Percentiles rank a stretch among this genome's conserved stretches.
Evolutionary conservation across 2,329 filamentous ascomycete species (phyloP).

Genomic region (Sphaerostilbella broomeana): DNA sequence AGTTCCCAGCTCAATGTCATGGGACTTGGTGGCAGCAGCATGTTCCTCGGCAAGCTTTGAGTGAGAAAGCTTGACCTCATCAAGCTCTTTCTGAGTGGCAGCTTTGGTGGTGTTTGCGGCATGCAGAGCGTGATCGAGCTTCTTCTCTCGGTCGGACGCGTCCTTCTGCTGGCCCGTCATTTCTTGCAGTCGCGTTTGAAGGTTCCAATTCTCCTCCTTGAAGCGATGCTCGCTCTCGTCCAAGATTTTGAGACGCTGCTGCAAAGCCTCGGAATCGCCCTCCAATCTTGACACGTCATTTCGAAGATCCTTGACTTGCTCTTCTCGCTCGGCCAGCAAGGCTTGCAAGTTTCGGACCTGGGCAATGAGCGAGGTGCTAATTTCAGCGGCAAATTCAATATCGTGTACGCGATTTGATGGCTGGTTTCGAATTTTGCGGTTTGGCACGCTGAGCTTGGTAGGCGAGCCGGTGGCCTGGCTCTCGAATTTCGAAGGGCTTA

Average conservation of each 20-base stretch:
- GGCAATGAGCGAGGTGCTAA: slow-evolving; percentile 88
- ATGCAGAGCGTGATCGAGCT: slow-evolving; percentile 67
- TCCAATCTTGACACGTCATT: slow-evolving; percentile 74
- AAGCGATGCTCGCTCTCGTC: slow-evolving; percentile 94
- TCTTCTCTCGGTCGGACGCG: slow-evolving; percentile 73
- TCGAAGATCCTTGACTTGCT: slow-evolving; percentile 68
- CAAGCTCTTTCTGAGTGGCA: slow-evolving; percentile 73
- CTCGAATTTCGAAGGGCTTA: slow-evolving; percentile 73
- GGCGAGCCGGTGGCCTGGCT: slow-evolving; percentile 80
- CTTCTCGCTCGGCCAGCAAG: slow-evolving; percentile 79
- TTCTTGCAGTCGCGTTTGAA: slow-evolving; percentile 89
- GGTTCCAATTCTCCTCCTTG: slow-evolving; percentile 97
- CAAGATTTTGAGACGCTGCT: slow-evolving; percentile 71
- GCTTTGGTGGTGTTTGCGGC: slow-evolving; percentile 68
- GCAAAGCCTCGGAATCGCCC: slow-evolving; percentile 70
- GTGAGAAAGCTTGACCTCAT: slow-evolving; percentile 77
- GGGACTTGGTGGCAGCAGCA: slow-evolving; percentile 66
- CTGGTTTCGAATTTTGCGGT: slow-evolving; percentile 84
- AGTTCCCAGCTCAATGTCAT: slow-evolving; percentile 81
- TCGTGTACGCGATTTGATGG: slow-evolving; percentile 84
- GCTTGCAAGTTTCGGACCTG: slow-evolving; percentile 88
- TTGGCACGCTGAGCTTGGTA: slow-evolving; percentile 80
- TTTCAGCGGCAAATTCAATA: slow-evolving; percentile 97
- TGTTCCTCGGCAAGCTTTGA: slow-evolving; percentile 78
- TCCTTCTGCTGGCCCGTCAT: slow-evolving; percentile 67